A percentile compares a stretch with the other conserved stretches of the same genome.
Conservation (phyloP, 106 monocot species). For the Allium sativum region DNA sequence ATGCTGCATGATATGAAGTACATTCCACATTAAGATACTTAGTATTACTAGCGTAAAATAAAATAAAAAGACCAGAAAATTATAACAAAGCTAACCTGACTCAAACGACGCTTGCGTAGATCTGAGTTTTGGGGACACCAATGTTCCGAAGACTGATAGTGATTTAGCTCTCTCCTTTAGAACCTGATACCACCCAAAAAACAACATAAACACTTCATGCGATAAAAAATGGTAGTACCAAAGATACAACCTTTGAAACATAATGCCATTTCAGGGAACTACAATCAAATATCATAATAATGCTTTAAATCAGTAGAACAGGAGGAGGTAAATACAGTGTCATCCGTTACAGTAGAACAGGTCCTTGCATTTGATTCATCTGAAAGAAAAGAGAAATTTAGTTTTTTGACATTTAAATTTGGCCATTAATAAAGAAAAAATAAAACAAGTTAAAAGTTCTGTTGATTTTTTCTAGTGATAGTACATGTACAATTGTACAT, state of each 20-base stretch:
- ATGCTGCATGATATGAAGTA: slow-evolving; percentile 24
- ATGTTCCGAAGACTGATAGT: slow-evolving; percentile 57
- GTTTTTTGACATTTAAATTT: not conserved
- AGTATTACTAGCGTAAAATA: no score
- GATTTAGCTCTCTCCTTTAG: slow-evolving; percentile 59
- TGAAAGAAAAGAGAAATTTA: slow-evolving; percentile 6
- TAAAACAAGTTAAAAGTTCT: no score
- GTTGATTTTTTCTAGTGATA: no score
- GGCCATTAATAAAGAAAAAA: no score
- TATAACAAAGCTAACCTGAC: slow-evolving; percentile 28
- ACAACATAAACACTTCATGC: not conserved
- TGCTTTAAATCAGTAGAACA: no score
- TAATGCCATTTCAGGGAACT: no score
- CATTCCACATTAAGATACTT: not conserved
- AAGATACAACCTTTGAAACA: no score
- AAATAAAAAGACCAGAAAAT: no score
- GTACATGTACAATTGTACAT: no score
- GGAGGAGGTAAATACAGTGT: not conserved
- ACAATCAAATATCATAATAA: no score
- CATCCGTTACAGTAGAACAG: not conserved
- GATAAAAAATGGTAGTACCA: no score
- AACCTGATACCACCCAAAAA: slow-evolving; percentile 4
- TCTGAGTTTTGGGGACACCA: slow-evolving; percentile 86
- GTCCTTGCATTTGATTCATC: not conserved
- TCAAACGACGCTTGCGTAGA: slow-evolving; percentile 80